phyloP scores from a whole-genome alignment of 2,329 filamentous ascomycete genomes.

The Fusarium burgessii region DNA sequence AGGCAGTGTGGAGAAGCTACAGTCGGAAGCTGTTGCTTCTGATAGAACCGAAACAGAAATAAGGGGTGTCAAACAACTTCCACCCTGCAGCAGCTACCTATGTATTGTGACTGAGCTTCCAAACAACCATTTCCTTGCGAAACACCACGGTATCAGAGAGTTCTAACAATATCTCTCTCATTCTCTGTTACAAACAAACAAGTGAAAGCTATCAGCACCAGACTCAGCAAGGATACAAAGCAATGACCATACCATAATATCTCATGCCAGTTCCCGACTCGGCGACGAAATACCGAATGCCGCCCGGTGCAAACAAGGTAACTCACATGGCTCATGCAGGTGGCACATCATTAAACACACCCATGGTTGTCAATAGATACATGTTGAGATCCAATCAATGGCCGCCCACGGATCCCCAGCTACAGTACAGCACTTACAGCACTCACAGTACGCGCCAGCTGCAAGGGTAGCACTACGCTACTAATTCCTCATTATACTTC shows the following conservation, averaged over 20 bases:
- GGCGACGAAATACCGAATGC: conserved; percentile 38
- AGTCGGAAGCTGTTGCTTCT: conserved; percentile 18
- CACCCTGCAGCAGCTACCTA: background rate
- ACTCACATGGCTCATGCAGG: conserved; percentile 15
- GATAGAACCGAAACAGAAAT: conserved; percentile 3
- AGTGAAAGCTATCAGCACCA: background rate
- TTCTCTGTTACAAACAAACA: background rate
- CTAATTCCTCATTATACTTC: conserved; percentile 3
- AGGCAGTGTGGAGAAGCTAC: conserved; percentile 23
- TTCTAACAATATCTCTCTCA: background rate
- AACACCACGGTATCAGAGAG: conserved; percentile 6
- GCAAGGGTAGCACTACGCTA: background rate
- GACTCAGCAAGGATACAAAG: conserved; percentile 15
- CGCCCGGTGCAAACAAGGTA: conserved; percentile 16
- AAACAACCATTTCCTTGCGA: background rate
- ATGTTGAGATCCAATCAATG: conserved; percentile 40
- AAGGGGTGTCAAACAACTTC: conserved; percentile 25
- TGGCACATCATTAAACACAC: conserved; percentile 27
- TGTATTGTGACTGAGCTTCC: background rate
- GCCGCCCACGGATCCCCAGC: background rate
- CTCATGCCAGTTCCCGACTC: conserved; percentile 24
- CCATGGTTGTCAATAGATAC: conserved; percentile 20
- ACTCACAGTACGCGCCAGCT: conserved; percentile 9
- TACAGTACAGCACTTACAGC: background rate
- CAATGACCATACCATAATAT: background rate